Evolutionary conservation across 1,284 basidiomycete genomes (phyloP), one percentile per base, ranked within the genome.

Genomic region (Leccinum subatratum): DNA sequence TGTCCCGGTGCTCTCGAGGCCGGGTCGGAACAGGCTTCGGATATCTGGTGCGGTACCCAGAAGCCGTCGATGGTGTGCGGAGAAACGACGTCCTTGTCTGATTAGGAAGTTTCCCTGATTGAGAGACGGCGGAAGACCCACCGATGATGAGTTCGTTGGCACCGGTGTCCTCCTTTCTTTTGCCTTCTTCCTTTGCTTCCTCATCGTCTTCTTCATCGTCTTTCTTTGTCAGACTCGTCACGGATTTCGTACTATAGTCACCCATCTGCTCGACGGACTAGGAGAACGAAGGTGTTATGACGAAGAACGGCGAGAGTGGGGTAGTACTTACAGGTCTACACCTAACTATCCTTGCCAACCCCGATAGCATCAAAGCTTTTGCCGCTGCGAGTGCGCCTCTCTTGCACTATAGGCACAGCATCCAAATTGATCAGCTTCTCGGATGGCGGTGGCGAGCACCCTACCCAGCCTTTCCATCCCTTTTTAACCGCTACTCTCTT

Each of bases 41-140:
- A 89, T 67, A 99, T 89, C 68, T 96, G 92, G 4, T 96, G 90
- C 76, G 99, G 97, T 0, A 99, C 93, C 95, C 96, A 99, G 86
- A 98, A 99, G 39, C 90, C 96, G 77, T 99, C 96, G 72, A 99
- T 90, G 61, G 92, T 86, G 72, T 96, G 94, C 0, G 95, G 95
- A 0, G 93, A 90, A 58, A 99, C 87, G 65, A 90, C 84, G 73
- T 94, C 92, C 73, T 89, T 89, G 78, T 93, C 88, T 58, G 81
- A 82, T 72, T 88, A 86, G 61, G 81, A n/a, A n/a, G 73, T 67
- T 83, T 85, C 42, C 76, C 75, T 61, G 79, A 79, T 60, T 71
- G 73, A 64, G 73, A 75, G 12, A 77, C 76, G 20, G 84, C 81
- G 0, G 83, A 80, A 37, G 81, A 83, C 58, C 84, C 85, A 51